Evolutionary conservation across 345 rosid genomes (phyloP).

Genomic region (Trapa bicornis): DNA sequence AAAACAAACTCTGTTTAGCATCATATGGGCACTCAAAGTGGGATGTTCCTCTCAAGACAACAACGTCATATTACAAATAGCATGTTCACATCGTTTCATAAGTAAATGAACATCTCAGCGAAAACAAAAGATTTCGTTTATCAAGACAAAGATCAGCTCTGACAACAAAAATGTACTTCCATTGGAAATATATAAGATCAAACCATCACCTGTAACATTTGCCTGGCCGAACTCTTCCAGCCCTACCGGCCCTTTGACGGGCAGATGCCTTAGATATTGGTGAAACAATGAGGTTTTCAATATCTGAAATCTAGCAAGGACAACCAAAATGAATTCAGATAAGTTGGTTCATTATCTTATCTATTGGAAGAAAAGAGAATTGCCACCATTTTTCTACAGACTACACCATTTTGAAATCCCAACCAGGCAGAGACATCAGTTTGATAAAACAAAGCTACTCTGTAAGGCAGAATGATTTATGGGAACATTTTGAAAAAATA

Average conservation of each 20-base stretch:
- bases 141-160: not conserved
- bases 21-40: not conserved
- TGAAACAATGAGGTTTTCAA: slow-evolving; percentile 85
- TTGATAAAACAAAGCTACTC: not conserved
- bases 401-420: not conserved
- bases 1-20: not conserved
- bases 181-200: not conserved
- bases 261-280: slow-evolving; percentile 98
- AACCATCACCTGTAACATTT: slow-evolving; percentile 74
- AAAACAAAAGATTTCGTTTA: not conserved
- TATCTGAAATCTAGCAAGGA: slow-evolving; percentile 53
- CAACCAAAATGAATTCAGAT: not conserved
- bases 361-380: not conserved
- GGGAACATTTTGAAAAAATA: not conserved
- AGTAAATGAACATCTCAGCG: not conserved
- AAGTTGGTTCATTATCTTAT: not conserved
- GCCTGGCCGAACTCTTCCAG: slow-evolving; percentile 92
- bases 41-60: not conserved
- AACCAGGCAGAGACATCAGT: not conserved
- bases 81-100: not conserved
- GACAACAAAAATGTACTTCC: not conserved
- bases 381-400: not conserved
- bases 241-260: slow-evolving; percentile 94
- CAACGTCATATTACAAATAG: not conserved
- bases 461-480: not conserved